Evolutionary conservation across 108 stramenopile genomes (phyloP).

Genomic region (Nitzschia sp.): DNA sequence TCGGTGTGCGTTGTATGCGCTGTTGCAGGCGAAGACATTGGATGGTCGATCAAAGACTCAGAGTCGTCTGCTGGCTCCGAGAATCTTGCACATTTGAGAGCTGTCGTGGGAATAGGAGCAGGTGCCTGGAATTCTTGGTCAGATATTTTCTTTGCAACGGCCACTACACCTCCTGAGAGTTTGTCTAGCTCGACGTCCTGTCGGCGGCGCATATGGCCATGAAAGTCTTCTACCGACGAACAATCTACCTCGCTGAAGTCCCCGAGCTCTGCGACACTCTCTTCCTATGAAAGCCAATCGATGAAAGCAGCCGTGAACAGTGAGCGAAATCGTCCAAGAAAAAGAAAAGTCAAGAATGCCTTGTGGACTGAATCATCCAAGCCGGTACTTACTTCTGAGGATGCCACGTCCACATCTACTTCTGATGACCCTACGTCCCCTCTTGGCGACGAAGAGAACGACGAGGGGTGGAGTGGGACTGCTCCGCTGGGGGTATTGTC

Average conservation of each 20-base stretch:
- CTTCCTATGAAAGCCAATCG: slow-evolving; percentile 15
- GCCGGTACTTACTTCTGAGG: slow-evolving; percentile 4
- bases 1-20: background rate
- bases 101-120: slow-evolving; percentile 5
- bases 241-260: slow-evolving; percentile 20
- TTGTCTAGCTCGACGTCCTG: slow-evolving; percentile 6
- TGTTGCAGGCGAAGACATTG: background rate
- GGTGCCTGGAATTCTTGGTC: slow-evolving; percentile 5
- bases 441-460: slow-evolving; percentile 12
- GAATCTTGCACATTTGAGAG: slow-evolving; percentile 13
- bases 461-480: slow-evolving; percentile 9
- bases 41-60: slow-evolving; percentile 21
- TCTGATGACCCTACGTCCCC: slow-evolving; percentile 18
- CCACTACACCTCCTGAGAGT: background rate
- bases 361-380: no score
- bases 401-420: slow-evolving; percentile 11
- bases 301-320: background rate
- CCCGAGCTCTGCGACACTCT: slow-evolving; percentile 36
- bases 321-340: background rate
- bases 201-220: background rate
- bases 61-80: slow-evolving; percentile 19
- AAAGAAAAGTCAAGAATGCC: background rate
- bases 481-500: background rate
- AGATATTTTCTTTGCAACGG: slow-evolving; percentile 6
- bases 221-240: slow-evolving; percentile 21